Conservation (phyloP, 2,329 filamentous ascomycete genomes). For the Cryphonectria carpinicola region DNA sequence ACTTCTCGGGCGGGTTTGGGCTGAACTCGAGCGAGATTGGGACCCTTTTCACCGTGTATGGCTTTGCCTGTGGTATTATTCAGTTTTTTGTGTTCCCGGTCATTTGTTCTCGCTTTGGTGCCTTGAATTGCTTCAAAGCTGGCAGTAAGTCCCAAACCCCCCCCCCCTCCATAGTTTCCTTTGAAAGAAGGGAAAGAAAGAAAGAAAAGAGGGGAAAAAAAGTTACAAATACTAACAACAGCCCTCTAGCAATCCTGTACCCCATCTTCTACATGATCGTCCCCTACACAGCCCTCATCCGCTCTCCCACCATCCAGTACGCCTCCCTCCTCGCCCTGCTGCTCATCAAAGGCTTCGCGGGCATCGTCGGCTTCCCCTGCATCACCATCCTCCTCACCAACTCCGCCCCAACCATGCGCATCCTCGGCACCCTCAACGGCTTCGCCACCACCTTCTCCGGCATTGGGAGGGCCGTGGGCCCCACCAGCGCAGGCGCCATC, state of each 20-base stretch:
- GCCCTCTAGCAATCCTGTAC: conserved; percentile 58
- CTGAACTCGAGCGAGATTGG: conserved; percentile 75
- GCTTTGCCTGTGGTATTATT: conserved; percentile 75
- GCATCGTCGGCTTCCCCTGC: conserved; percentile 88
- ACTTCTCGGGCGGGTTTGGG: conserved; percentile 83
- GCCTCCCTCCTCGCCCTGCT: conserved; percentile 69
- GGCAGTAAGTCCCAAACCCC: conserved; percentile 54
- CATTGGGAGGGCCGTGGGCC: conserved; percentile 78
- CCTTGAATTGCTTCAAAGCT: conserved; percentile 73
- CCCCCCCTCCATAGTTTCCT: too few species aligned
- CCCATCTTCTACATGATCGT: conserved; percentile 80
- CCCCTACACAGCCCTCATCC: conserved; percentile 75
- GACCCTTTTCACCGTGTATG: conserved; percentile 82
- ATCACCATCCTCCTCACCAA: conserved; percentile 91
- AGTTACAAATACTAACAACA: not conserved
- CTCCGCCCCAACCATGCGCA: conserved; percentile 71
- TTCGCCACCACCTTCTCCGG: conserved; percentile 84
- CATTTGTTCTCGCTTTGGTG: conserved; percentile 72
- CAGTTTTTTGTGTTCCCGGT: conserved; percentile 87
- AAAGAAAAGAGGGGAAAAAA: not conserved
- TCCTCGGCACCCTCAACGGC: conserved; percentile 89
- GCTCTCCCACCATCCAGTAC: conserved; percentile 54
- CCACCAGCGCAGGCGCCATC: conserved; percentile 70
- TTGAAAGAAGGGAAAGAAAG: not conserved
- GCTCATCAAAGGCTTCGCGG: conserved; percentile 72